Base-by-base conservation (phyloP, 2,329 filamentous ascomycete species). In the Colletotrichum neosansevieriae region DNA sequence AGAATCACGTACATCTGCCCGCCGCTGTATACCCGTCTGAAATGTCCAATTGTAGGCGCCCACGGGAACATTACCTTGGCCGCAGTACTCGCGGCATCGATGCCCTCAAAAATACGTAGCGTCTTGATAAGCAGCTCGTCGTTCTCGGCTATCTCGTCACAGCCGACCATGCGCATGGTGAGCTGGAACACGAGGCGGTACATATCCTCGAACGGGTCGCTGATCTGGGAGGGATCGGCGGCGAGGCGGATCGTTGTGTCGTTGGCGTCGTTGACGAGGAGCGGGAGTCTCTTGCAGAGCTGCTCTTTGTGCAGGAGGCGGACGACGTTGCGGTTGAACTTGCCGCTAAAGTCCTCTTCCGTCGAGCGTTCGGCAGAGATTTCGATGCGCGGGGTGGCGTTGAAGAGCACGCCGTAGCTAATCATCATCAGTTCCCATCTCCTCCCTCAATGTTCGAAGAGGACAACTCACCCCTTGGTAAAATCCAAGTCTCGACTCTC, bases 101-200 rank as follows among this genome's bases (percentile, higher is more conserved):
- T 81, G 32, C 74, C 74, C 63, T 84, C 81, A 67, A 84, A 88
- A 11, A 81, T 75, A 13, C 74, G 66, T 13, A 88, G 76, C 2
- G 81, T 82, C 42, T 79, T 75, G n/a, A 75, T 75, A 3, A 86
- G 72, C 19, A 85, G 73, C 6, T 70, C 70, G 0, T 79, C 78
- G 57, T 85, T 77, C 3, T 85, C 78, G 13, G 85, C 86, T 29
- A 89, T 82, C 47, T 89, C 87, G 36, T 82, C 78, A 58, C 81
- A 81, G 6, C 84, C 86, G 1, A 89, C 79, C 4, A 82, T 85
- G 12, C 87, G 82, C 78, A 88, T 87, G 4, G 85, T 89, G n/a
- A 89, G 79, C 72, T 83, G 80, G 74, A 85, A 89, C 1, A 89
- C 80, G 62, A 86, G 77, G 6, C 78, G 74, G 72, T 87, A 87